Conservation (phyloP, 345 rosid species). For the Diplotaxis tenuifolia region DNA sequence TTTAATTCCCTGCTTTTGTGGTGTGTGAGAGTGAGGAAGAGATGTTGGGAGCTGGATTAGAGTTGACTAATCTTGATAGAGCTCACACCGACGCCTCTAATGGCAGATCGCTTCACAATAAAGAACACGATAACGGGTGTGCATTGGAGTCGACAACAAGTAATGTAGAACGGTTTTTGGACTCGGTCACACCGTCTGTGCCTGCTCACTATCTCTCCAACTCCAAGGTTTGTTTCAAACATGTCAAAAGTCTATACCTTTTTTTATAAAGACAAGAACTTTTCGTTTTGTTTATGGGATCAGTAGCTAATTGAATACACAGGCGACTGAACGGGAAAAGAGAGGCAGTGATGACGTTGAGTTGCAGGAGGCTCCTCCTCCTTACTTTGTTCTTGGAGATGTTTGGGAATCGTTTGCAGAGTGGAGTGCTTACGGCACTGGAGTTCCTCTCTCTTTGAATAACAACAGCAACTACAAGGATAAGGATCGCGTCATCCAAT, state of each 20-base stretch:
- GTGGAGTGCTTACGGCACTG: conserved; percentile 82
- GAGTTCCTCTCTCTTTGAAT: conserved; percentile 57
- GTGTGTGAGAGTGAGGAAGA: neutral
- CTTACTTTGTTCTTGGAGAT: conserved; percentile 68
- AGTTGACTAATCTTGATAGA: conserved; percentile 43
- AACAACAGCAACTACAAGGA: conserved; percentile 37
- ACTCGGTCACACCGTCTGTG: conserved; percentile 53
- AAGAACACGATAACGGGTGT: conserved; percentile 4
- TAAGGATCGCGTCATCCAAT: conserved; percentile 64
- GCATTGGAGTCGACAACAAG: conserved; percentile 33
- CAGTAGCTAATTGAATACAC: neutral
- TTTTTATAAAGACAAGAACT: neutral
- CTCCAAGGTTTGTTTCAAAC: conserved; percentile 46
- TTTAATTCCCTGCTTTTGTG: neutral
- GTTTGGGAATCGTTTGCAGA: conserved; percentile 76
- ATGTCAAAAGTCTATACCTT: neutral
- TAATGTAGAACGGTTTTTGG: conserved; percentile 56
- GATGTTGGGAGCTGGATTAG: conserved; percentile 55
- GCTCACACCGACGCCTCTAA: conserved; percentile 43
- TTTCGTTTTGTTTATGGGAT: neutral
- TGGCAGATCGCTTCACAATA: conserved; percentile 27
- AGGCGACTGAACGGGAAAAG: conserved; percentile 45
- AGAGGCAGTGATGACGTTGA: conserved; percentile 38
- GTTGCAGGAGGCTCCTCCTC: conserved; percentile 17
- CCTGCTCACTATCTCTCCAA: conserved; percentile 41